phyloP scores from a whole-genome alignment of 1,284 basidiomycete genomes.

The Coniophora puteana region DNA sequence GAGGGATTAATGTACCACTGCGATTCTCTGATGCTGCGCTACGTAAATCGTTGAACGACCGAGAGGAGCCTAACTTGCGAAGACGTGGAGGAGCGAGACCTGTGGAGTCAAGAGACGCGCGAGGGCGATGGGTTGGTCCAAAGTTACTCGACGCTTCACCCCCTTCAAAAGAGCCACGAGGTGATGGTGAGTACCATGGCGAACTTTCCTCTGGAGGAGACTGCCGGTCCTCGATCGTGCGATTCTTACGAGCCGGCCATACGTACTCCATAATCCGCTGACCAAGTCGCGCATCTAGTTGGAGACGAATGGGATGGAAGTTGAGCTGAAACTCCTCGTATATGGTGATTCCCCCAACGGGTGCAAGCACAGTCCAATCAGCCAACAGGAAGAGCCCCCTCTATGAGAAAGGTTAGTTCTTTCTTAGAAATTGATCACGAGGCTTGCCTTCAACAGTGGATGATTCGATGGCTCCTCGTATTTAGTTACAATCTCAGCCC shows the following conservation, averaged over 20 bases:
- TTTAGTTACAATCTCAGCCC: conserved; percentile 87
- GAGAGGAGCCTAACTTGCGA: conserved; percentile 53
- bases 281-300: conserved; percentile 83
- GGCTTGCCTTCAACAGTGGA: conserved; percentile 58
- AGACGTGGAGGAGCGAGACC: conserved; percentile 32
- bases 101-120: conserved; percentile 25
- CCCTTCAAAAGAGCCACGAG: conserved; percentile 42
- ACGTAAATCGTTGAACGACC: conserved; percentile 70
- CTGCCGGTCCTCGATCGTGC: conserved; percentile 24
- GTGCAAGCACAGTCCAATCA: conserved; percentile 79
- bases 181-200: conserved; percentile 7
- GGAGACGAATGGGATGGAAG: conserved; percentile 85
- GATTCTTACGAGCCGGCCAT: conserved; percentile 63
- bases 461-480: conserved; percentile 64
- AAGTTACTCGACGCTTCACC: conserved; percentile 38
- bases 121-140: conserved; percentile 28
- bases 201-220: conserved; percentile 9
- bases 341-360: conserved; percentile 93
- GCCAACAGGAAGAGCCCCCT: conserved; percentile 65
- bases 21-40: conserved; percentile 37
- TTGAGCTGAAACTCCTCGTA: conserved; percentile 82
- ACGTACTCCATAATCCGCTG: conserved; percentile 87
- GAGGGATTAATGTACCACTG: conserved; percentile 20
- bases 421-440: conserved; percentile 3
- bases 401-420: conserved; percentile 31